These are phyloP conservation scores for Metahyphopichia silvanorum DNA, from an alignment of 805 yeast species.

Conservation along the genomic window DNA sequence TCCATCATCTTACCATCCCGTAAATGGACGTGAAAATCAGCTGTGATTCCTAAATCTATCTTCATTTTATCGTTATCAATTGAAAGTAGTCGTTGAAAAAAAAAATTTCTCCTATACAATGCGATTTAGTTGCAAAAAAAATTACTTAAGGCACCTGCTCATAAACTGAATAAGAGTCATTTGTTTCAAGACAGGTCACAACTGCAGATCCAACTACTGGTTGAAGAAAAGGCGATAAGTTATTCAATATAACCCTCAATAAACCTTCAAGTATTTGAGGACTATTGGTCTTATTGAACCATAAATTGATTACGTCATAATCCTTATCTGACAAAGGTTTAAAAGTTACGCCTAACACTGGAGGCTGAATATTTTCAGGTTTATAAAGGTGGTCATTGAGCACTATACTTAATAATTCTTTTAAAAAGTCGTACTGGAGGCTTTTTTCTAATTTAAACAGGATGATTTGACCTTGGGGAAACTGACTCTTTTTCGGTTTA, in stretches of 20 bases:
- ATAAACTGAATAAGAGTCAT: no score
- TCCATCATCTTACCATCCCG: slow-evolving; percentile 95
- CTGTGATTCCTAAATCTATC: slow-evolving; percentile 65
- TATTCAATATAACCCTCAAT: background rate
- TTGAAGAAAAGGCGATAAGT: background rate
- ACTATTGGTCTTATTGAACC: no score
- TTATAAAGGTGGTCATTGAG: slow-evolving; percentile 9
- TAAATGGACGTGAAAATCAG: slow-evolving; percentile 94
- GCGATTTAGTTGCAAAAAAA: no score
- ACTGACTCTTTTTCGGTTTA: slow-evolving; percentile 9
- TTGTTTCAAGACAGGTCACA: no score
- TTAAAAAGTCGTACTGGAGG: slow-evolving; percentile 8
- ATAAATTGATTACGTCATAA: no score
- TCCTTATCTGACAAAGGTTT: background rate
- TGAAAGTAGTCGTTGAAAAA: no score
- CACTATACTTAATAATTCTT: slow-evolving; percentile 7
- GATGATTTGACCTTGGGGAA: slow-evolving; percentile 12
- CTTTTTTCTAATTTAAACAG: slow-evolving; percentile 12
- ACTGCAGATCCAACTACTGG: background rate
- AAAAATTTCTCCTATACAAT: no score
- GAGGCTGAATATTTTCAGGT: slow-evolving; percentile 7
- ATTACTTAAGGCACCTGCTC: no score
- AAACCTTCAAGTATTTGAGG: no score
- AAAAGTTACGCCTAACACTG: background rate
- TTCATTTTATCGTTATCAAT: no score